These are phyloP conservation scores for Corylus heterophylla DNA, from an alignment of 306 rosid genomes.

Conservation along the genomic window DNA sequence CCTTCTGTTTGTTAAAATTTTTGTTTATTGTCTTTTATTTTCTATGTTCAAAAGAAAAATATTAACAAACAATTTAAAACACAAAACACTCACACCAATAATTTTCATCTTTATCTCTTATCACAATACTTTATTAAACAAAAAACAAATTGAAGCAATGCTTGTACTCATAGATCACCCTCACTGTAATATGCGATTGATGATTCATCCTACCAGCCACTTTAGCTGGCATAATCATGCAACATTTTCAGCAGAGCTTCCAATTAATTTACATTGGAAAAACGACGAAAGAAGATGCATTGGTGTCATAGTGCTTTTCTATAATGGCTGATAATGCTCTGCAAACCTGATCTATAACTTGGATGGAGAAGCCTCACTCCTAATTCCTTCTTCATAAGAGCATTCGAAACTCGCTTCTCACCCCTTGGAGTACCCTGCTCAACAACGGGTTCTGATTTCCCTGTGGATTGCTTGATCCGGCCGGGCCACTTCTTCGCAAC, in stretches of 20 bases:
- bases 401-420: conserved; percentile 74
- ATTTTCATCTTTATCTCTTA: too few relatives aligned
- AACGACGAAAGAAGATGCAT: neutral
- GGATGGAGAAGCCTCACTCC: conserved; percentile 67
- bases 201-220: too few relatives aligned
- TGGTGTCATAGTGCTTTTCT: conserved; percentile 2
- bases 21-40: too few relatives aligned
- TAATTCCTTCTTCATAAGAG: conserved; percentile 65
- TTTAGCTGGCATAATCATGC: too few relatives aligned
- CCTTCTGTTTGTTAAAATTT: too few relatives aligned
- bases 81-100: too few relatives aligned
- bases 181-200: too few relatives aligned
- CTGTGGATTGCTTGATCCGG: conserved; percentile 27
- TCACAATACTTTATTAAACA: too few relatives aligned
- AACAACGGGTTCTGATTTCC: conserved; percentile 8
- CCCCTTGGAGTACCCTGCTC: conserved; percentile 31
- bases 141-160: neutral
- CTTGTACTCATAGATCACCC: neutral
- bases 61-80: too few relatives aligned
- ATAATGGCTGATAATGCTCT: conserved; percentile 61
- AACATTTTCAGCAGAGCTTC: too few relatives aligned
- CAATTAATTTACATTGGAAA: too few relatives aligned
- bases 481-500: conserved; percentile 76
- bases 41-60: too few relatives aligned
- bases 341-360: conserved; percentile 65